phyloP scores from a whole-genome alignment of 352 stramenopile genomes.

The Phytophthora sojae region DNA sequence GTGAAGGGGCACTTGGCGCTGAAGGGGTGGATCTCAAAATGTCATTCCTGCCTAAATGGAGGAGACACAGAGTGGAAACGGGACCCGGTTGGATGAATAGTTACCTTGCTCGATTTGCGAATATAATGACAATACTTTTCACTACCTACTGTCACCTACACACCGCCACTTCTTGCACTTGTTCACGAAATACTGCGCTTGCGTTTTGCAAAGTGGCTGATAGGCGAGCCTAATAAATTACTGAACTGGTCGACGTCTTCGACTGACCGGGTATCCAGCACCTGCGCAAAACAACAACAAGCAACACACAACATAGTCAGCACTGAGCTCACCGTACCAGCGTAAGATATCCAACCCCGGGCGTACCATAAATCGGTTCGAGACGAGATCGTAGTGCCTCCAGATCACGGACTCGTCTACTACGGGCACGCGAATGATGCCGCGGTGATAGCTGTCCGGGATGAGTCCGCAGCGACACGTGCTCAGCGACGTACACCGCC shows the following conservation, averaged over 20 bases:
- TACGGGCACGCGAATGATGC: conserved; percentile 68
- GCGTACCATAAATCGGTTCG: conserved; percentile 75
- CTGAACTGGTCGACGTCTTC: conserved; percentile 42
- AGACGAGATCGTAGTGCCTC: conserved; percentile 74
- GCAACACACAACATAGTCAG: background rate
- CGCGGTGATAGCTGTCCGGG: conserved; percentile 75
- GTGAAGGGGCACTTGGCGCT: conserved; percentile 30
- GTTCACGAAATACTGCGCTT: conserved; percentile 46
- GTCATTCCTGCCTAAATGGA: background rate
- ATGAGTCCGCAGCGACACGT: conserved; percentile 78
- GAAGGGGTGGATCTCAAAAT: conserved; percentile 29
- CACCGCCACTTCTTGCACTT: background rate
- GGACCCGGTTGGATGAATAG: background rate
- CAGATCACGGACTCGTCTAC: conserved; percentile 83
- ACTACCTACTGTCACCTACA: background rate
- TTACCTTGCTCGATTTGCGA: conserved; percentile 15
- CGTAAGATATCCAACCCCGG: conserved; percentile 1
- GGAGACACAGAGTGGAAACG: background rate
- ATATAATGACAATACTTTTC: conserved; percentile 28
- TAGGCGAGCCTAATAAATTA: conserved; percentile 41
- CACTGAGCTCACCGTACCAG: too few relatives aligned
- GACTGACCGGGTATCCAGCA: conserved; percentile 41
- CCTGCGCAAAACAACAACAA: conserved; percentile 24
- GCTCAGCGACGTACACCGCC: conserved; percentile 55
- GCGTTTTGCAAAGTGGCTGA: conserved; percentile 35